These are phyloP conservation scores for Plasmopara muralis DNA, from an alignment of 352 stramenopile species.

Conservation along the genomic window DNA sequence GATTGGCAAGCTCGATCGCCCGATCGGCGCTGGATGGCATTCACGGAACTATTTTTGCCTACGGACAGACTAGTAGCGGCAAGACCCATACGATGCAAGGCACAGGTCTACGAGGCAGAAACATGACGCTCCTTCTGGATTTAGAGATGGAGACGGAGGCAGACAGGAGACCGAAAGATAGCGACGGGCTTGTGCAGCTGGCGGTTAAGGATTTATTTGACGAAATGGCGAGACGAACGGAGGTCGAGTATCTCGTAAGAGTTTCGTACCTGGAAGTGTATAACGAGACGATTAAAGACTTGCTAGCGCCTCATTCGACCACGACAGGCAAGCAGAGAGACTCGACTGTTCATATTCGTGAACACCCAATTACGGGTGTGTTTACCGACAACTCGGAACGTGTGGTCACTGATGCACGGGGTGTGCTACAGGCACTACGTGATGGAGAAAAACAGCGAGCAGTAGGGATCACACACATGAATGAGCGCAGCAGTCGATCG, in stretches of 20 bases:
- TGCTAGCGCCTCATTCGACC: slow-evolving; percentile 44
- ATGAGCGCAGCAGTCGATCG: slow-evolving; percentile 48
- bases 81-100: slow-evolving; percentile 80
- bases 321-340: slow-evolving; percentile 16
- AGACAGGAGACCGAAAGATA: slow-evolving; percentile 21
- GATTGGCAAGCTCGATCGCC: slow-evolving; percentile 52
- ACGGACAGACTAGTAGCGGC: slow-evolving; percentile 76
- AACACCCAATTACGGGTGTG: slow-evolving; percentile 43
- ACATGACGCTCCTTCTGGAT: slow-evolving; percentile 10
- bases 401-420: slow-evolving; percentile 31
- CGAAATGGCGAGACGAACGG: slow-evolving; percentile 36
- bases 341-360: slow-evolving; percentile 30
- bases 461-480: slow-evolving; percentile 44
- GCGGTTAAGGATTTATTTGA: slow-evolving; percentile 48
- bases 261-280: slow-evolving; percentile 98
- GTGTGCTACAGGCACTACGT: slow-evolving; percentile 31
- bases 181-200: slow-evolving; percentile 35
- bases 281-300: slow-evolving; percentile 94
- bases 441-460: slow-evolving; percentile 38
- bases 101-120: slow-evolving; percentile 12
- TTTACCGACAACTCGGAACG: slow-evolving; percentile 47
- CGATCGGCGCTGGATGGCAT: slow-evolving; percentile 62
- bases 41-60: slow-evolving; percentile 80
- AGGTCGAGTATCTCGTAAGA: slow-evolving; percentile 83
- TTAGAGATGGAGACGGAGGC: slow-evolving; percentile 25